Conservation (phyloP, 768 basidiomycete genomes). For the Lentinula sp. region DNA sequence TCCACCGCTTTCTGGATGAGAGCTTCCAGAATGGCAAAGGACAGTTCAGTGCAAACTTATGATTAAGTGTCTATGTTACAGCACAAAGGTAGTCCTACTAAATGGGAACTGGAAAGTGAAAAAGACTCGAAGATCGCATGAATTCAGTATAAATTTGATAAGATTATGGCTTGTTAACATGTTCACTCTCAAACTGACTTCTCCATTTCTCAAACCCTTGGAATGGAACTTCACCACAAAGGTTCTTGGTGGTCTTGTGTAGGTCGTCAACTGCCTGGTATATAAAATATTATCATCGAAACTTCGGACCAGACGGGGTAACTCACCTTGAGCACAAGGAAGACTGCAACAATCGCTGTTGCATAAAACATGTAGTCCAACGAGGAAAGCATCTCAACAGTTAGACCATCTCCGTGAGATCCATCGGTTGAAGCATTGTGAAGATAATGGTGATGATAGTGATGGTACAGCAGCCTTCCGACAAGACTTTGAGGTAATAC, state of each 20-base stretch:
- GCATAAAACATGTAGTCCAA: slow-evolving; percentile 33
- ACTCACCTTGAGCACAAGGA: slow-evolving; percentile 27
- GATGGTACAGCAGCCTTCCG: slow-evolving; percentile 40
- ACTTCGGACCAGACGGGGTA: neutral
- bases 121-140: no score
- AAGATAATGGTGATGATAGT: slow-evolving; percentile 9
- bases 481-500: slow-evolving; percentile 34
- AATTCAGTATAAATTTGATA: no score
- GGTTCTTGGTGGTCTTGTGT: slow-evolving; percentile 24
- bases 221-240: slow-evolving; percentile 36
- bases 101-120: no score
- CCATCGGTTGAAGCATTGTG: neutral
- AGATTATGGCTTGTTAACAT: slow-evolving; percentile 6
- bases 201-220: slow-evolving; percentile 32
- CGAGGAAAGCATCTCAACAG: slow-evolving; percentile 12
- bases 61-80: neutral
- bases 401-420: neutral
- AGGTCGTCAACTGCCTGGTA: slow-evolving; percentile 29
- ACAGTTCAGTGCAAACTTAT: neutral
- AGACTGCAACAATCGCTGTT: slow-evolving; percentile 30
- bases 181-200: slow-evolving; percentile 25
- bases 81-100: no score
- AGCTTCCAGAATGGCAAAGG: neutral
- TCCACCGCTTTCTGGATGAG: neutral
- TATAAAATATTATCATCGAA: no score